phyloP scores from a whole-genome alignment of 1,139 yeast species.

The Hemisphaericaspora xylofermentans region DNA sequence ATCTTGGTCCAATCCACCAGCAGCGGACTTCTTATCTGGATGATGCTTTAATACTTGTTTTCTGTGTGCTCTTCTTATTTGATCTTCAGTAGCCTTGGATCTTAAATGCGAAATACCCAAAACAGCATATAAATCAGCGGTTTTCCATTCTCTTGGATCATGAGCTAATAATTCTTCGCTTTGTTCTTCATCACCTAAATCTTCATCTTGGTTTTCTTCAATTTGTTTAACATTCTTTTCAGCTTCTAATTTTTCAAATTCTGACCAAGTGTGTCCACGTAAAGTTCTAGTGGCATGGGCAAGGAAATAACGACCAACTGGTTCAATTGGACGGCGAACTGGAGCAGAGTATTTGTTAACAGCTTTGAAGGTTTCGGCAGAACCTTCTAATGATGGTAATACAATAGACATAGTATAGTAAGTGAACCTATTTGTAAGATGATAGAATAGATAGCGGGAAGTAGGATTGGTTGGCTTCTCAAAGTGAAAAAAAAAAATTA shows the following conservation, averaged over 20 bases:
- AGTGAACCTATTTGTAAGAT: neutral
- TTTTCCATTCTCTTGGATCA: slow-evolving; percentile 98
- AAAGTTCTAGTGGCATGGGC: slow-evolving; percentile 96
- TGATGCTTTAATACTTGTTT: slow-evolving; percentile 95
- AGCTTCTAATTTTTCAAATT: slow-evolving; percentile 91
- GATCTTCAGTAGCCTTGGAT: slow-evolving; percentile 88
- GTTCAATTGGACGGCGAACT: slow-evolving; percentile 86
- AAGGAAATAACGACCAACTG: slow-evolving; percentile 92
- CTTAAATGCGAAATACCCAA: slow-evolving; percentile 91
- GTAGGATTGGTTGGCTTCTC: slow-evolving; percentile 12
- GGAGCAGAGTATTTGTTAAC: slow-evolving; percentile 59
- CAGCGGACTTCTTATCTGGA: slow-evolving; percentile 93
- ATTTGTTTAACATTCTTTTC: slow-evolving; percentile 77
- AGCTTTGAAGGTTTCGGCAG: slow-evolving; percentile 52
- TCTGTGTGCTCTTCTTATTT: slow-evolving; percentile 95
- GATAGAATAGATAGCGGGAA: neutral
- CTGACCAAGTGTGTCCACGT: slow-evolving; percentile 98
- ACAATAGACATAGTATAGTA: slow-evolving; percentile 31
- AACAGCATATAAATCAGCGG: slow-evolving; percentile 94
- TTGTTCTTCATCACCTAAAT: slow-evolving; percentile 74
- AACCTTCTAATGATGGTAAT: slow-evolving; percentile 35
- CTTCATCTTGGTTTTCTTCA: slow-evolving; percentile 70
- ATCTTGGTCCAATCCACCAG: slow-evolving; percentile 86
- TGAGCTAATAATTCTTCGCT: slow-evolving; percentile 78
- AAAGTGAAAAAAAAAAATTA: neutral